Base-by-base conservation (phyloP, 371 early-diverging fungal genomes). In the Entomophthora muscae region DNA sequence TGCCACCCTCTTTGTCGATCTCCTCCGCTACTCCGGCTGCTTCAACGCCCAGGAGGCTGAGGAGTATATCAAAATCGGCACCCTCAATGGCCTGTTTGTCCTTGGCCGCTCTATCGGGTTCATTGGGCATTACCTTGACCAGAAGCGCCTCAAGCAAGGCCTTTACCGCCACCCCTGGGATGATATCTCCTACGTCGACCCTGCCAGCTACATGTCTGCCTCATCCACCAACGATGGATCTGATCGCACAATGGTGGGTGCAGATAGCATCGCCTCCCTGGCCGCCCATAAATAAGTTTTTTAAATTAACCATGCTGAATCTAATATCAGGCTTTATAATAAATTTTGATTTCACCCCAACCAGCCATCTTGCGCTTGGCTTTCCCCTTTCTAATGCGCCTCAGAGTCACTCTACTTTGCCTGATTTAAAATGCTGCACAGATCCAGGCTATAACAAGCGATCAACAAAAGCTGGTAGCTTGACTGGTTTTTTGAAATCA, bases 101-200 rank as follows among this genome's bases (percentile, higher is more conserved):
- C 79, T 96, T 52, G 97, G 95, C 62, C 83, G 97, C 61, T 81
- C 85, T 58, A 92, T 95, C 65, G 97, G 97, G 60, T 96, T 95
- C 78, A 93, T 93, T 76, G 87, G 85, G 22, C 97, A 96, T 70
- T 94, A 86, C 73, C 77, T 96, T 63, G 97, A 96, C 80, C 97
- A 96, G 80, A 93, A 91, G 84, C 77, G 97, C 51, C 78, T 96
- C 72, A 96, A 96, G 85, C 97, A 96, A 75, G 95, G 91, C 32
- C 70, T 90, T 60, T 96, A 96, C 85, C 80, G 95, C 69, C 97
- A 95, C 78, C 95, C 95, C 67, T 93, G 92, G 92, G 97, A 96
- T 74, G 97, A 96, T 74, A 96, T 96, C 68, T 88, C 89, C 64
- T 96, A 95, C 76, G 76, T 88, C 55, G 78, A 82, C 63, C 87